Conservation (phyloP, 1,284 basidiomycete species). For the Cryptococcus neoformans region DNA sequence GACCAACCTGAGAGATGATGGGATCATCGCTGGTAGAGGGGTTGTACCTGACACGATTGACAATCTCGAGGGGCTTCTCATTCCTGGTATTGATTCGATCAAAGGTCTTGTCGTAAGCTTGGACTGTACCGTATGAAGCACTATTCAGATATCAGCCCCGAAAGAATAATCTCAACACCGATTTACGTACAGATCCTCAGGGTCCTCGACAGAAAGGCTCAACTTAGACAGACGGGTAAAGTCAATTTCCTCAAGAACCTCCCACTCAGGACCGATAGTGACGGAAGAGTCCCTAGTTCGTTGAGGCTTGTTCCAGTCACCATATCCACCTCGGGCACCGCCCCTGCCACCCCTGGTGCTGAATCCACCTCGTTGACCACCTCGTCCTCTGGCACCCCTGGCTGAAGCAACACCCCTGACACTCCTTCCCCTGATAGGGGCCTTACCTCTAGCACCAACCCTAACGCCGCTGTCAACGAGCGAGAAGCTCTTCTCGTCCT, state of each 20-base stretch:
- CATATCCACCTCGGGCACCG: background rate
- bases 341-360: conserved; percentile 51
- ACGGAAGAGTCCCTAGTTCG: conserved; percentile 92
- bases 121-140: conserved; percentile 76
- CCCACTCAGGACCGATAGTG: conserved; percentile 87
- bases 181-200: conserved; percentile 71
- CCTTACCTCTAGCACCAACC: conserved; percentile 11
- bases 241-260: conserved; percentile 94
- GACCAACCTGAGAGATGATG: background rate
- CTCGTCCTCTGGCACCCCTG: conserved; percentile 51
- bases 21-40: conserved; percentile 69
- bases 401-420: conserved; percentile 9
- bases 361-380: conserved; percentile 39
- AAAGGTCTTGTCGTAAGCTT: conserved; percentile 91
- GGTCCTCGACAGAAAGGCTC: conserved; percentile 85
- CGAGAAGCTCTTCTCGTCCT: conserved; percentile 97
- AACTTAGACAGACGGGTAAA: conserved; percentile 90
- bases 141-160: background rate
- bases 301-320: conserved; percentile 60
- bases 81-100: conserved; percentile 94
- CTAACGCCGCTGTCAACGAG: conserved; percentile 71
- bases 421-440: conserved; percentile 2
- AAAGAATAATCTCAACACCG: too few species aligned
- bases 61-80: conserved; percentile 82
- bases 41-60: conserved; percentile 97